Conservation (phyloP, 768 basidiomycete genomes). For the Psilocybe subaeruginosa region DNA sequence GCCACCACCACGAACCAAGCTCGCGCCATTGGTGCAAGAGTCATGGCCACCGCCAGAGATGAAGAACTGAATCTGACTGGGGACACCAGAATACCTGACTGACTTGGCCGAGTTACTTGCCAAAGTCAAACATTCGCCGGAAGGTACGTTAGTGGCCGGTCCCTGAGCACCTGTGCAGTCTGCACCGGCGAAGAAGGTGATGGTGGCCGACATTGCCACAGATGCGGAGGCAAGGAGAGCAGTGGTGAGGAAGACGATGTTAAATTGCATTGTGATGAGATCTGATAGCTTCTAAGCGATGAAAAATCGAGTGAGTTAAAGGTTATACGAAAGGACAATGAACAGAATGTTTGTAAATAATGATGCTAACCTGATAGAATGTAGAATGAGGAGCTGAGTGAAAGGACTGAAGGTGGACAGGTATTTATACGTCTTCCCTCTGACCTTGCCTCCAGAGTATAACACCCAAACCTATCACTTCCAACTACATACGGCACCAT, state of each 20-base stretch:
- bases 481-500: no score
- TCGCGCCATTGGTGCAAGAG: neutral
- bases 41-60: slow-evolving; percentile 5
- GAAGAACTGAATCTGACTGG: slow-evolving; percentile 6
- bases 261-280: neutral
- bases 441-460: no score
- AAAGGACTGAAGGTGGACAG: neutral
- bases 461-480: no score
- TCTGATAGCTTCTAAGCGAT: no score
- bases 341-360: no score
- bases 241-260: neutral
- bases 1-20: neutral
- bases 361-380: slow-evolving; percentile 11
- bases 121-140: neutral
- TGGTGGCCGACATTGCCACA: neutral
- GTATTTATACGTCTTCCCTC: slow-evolving; percentile 15
- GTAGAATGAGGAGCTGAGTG: slow-evolving; percentile 13
- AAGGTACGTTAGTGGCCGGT: neutral
- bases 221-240: neutral
- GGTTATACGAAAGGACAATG: no score
- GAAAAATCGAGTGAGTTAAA: no score
- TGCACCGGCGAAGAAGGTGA: slow-evolving; percentile 1
- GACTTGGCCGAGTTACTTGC: neutral
- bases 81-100: slow-evolving; percentile 11
- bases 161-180: neutral